These are phyloP conservation scores for Grigorovia humatica DNA, from an alignment of 805 yeast genomes.

Conservation along the genomic window DNA sequence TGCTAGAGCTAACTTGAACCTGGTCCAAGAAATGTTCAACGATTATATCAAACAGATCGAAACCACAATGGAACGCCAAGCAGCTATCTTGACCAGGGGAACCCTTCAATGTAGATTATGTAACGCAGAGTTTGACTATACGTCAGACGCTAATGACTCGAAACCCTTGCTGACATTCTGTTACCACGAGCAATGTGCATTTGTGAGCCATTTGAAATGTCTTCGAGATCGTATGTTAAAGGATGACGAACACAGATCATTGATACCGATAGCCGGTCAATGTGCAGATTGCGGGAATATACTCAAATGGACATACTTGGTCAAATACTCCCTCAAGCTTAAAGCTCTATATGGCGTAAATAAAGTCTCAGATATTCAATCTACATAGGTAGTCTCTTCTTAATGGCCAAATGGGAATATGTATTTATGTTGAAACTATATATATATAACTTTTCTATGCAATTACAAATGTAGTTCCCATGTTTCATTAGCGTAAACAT, in stretches of 20 bases:
- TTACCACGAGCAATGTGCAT: constrained; percentile 19
- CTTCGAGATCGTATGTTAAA: constrained; percentile 21
- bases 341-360: constrained; percentile 6
- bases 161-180: constrained; percentile 32
- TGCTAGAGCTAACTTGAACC: constrained; percentile 16
- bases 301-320: constrained; percentile 24
- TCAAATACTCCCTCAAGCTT: constrained; percentile 18
- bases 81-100: constrained; percentile 17
- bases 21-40: constrained; percentile 22
- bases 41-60: constrained; percentile 8
- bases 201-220: constrained; percentile 33
- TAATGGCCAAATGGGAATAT: not conserved
- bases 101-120: constrained; percentile 29
- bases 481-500: constrained; percentile 32
- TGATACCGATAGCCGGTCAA: constrained; percentile 11
- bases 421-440: not conserved
- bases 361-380: not conserved
- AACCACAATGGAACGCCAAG: constrained; percentile 6
- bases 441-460: constrained; percentile 3
- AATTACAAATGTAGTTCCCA: constrained; percentile 37
- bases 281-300: constrained; percentile 23
- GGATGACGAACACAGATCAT: constrained; percentile 2
- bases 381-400: not conserved
- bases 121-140: constrained; percentile 26
- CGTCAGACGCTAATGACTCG: constrained; percentile 17